Base-by-base conservation (phyloP, 2,329 filamentous ascomycete genomes). In the Xylariaceae sp. region DNA sequence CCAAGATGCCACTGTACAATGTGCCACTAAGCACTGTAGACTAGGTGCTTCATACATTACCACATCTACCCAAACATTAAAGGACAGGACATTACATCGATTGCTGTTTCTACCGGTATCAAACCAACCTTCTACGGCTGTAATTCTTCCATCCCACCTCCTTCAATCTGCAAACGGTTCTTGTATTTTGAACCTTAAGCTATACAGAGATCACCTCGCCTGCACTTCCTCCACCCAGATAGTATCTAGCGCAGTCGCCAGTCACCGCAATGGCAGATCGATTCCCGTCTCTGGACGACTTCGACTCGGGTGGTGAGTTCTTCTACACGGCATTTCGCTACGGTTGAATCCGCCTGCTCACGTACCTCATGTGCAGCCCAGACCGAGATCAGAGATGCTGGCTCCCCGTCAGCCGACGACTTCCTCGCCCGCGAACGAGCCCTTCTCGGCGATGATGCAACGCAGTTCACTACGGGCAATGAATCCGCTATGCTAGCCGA, bases 401-500 rank as follows among this genome's bases (percentile, higher is more conserved):
- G 79, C 63, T 78, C 82, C 8, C 79, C 83, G 35, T 86, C 87
- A 37, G 80, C 84, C 63, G 86, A 90, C 71, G 91, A 96, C 76
- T 97, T 99, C 74, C 85, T 97, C 53, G 87, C 90, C 64, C 90
- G 93, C 67, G 94, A 99, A 78, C 90, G 92, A 72, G 94, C 92
- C 62, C 77, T 88, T 15, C 85, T 99, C 6, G 94, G 94, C 66
- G 94, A 96, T 64, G 94, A 97, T 74, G 94, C 94, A 62, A 84
- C 92, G 69, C 89, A 92, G 78, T 99, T 99, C 75, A 82, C 88
- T 64, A 89, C 89, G 37, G 82, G 85, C 62, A 86, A 88, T 71
- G 90, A 96, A 72, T 79, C 82, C 60, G 81, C 82, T 58, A 84
- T 84, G 47, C 81, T 85, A 57, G 82, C 81, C 65, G 86, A 88